Conservation (phyloP, 192 early-diverging fungal genomes). For the Chytriomyces sp. region DNA sequence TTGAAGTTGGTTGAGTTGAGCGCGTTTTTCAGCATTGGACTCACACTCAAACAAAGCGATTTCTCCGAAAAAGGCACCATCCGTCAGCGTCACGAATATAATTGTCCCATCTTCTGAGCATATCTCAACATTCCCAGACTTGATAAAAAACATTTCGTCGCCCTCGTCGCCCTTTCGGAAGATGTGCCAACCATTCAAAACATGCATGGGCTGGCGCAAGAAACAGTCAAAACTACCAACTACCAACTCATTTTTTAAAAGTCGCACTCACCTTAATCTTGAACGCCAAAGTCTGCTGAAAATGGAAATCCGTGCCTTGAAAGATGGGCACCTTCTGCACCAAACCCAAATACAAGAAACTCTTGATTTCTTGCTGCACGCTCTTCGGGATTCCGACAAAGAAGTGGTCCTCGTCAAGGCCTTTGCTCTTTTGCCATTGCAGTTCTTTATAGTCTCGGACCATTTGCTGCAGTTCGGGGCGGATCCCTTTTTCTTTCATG, state of each 20-base stretch:
- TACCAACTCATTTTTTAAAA: too few relatives aligned
- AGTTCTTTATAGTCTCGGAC: slow-evolving; percentile 44
- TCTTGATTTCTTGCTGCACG: slow-evolving; percentile 48
- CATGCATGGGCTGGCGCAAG: slow-evolving; percentile 29
- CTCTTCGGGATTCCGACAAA: slow-evolving; percentile 43
- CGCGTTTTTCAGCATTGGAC: not conserved
- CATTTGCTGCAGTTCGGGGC: slow-evolving; percentile 40
- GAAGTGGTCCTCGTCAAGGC: slow-evolving; percentile 43
- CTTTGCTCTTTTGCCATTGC: slow-evolving; percentile 44
- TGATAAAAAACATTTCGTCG: slow-evolving; percentile 48
- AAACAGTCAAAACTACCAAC: not conserved
- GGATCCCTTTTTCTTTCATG: slow-evolving; percentile 39
- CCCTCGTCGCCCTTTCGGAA: slow-evolving; percentile 49
- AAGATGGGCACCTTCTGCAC: slow-evolving; percentile 45
- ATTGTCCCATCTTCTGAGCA: slow-evolving; percentile 33
- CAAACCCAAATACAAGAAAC: slow-evolving; percentile 43
- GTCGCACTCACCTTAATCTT: slow-evolving; percentile 38
- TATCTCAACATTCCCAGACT: slow-evolving; percentile 40
- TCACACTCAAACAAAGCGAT: slow-evolving; percentile 45
- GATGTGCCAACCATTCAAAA: slow-evolving; percentile 39
- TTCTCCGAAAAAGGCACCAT: slow-evolving; percentile 38
- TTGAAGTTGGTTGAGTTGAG: not conserved
- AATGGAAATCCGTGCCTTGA: slow-evolving; percentile 39
- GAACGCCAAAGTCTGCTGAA: slow-evolving; percentile 41
- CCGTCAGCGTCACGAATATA: slow-evolving; percentile 32